Evolutionary conservation across 2,329 filamentous ascomycete species (phyloP).

Genomic region (Diplodia sapinea): DNA sequence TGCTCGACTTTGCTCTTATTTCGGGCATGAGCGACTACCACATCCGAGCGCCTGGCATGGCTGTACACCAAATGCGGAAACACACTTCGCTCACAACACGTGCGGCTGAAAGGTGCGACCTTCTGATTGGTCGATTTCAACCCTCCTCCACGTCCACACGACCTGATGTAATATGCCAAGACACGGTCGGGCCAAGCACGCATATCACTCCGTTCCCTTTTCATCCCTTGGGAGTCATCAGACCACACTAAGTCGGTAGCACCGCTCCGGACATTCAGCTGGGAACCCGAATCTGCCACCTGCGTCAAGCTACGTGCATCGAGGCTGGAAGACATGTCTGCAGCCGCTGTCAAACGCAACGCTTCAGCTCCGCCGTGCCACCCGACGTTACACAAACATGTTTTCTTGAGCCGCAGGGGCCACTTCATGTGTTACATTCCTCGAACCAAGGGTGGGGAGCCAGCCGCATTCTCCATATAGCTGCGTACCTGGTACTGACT

Average conservation of each 20-base stretch:
- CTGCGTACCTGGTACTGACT: not conserved
- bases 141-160: not conserved
- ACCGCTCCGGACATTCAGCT: not conserved
- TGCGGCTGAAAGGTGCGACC: not conserved
- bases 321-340: not conserved
- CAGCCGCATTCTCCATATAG: not conserved
- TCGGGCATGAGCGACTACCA: not conserved
- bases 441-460: not conserved
- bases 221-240: not conserved
- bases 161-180: not conserved
- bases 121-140: not conserved
- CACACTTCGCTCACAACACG: not conserved
- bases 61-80: not conserved
- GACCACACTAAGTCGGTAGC: not conserved
- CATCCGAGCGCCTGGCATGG: not conserved
- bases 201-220: not conserved
- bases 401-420: slow-evolving; percentile 2
- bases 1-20: not conserved
- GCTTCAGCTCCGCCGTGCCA: not conserved
- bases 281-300: not conserved
- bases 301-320: not conserved
- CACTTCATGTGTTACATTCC: not conserved
- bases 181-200: not conserved
- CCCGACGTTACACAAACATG: not conserved
- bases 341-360: slow-evolving; percentile 1